A percentile compares a stretch with the other conserved stretches of the same genome.
Evolutionary conservation across 2,329 filamentous ascomycete genomes (phyloP).

Genomic region (Penicillium sp.): DNA sequence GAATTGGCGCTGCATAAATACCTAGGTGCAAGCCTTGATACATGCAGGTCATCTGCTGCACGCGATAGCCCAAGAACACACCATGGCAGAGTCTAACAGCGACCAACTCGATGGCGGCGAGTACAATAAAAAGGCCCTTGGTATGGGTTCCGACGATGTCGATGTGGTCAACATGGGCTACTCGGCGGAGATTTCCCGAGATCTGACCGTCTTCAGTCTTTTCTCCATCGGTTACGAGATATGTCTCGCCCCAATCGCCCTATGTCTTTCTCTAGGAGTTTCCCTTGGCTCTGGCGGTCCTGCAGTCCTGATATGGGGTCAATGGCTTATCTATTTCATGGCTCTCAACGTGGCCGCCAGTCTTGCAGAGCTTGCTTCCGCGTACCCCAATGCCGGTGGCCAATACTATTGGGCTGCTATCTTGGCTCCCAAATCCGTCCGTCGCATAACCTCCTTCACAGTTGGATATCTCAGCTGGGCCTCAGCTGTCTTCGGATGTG

Average conservation of each 20-base stretch:
- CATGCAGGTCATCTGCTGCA: not conserved
- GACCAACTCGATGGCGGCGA: not conserved
- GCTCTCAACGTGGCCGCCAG: not conserved
- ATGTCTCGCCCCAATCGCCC: not conserved
- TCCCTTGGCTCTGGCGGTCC: not conserved
- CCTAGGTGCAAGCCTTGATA: not conserved
- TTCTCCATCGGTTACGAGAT: not conserved
- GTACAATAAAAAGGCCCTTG: not conserved
- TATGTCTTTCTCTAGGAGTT: not conserved
- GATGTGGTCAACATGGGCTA: not conserved
- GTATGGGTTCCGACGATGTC: not conserved
- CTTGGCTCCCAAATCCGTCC: not conserved
- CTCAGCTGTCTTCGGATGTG: slow-evolving; percentile 52
- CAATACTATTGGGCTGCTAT: not conserved
- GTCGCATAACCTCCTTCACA: slow-evolving; percentile 35
- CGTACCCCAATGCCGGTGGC: not conserved
- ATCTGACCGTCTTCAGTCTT: not conserved
- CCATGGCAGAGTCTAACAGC: not conserved
- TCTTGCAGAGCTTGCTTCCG: slow-evolving; percentile 32
- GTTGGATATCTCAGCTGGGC: slow-evolving; percentile 53
- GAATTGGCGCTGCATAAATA: not conserved
- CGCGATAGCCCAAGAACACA: not conserved
- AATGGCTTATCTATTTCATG: not conserved
- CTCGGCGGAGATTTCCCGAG: not conserved
- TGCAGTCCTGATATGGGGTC: not conserved